Evolutionary conservation across 148 eudicot genomes (phyloP).

Genomic region (Polygonum aviculare): DNA sequence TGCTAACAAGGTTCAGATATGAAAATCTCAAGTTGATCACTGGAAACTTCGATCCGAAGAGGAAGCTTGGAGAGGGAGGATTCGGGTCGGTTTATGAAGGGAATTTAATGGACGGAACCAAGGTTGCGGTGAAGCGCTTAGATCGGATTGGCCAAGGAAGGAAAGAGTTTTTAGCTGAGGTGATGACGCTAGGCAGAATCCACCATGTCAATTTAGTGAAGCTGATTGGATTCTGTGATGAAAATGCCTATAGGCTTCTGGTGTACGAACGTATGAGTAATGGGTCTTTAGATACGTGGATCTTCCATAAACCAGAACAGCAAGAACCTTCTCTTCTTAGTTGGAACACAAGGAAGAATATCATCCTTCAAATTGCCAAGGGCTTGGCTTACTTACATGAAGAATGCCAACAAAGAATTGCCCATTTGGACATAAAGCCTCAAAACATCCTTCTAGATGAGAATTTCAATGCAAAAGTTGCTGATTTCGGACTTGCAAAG

Average conservation of each 20-base stretch:
- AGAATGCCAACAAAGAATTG: constrained; percentile 13
- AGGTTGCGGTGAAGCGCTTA: neutral
- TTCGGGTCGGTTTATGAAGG: neutral
- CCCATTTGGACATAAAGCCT: neutral
- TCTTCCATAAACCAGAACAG: neutral
- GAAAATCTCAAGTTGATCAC: neutral
- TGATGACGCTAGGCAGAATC: neutral
- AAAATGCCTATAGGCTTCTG: too few relatives aligned
- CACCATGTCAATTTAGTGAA: too few relatives aligned
- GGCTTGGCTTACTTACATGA: constrained; percentile 15
- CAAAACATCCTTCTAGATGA: too few relatives aligned
- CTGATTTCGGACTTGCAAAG: too few relatives aligned
- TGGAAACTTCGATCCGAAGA: neutral
- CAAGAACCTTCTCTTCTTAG: neutral
- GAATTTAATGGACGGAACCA: neutral
- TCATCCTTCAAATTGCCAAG: constrained; percentile 13
- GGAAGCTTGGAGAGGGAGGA: neutral
- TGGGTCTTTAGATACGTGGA: too few relatives aligned
- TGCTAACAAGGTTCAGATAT: neutral
- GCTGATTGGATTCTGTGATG: too few relatives aligned
- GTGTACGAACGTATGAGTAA: too few relatives aligned
- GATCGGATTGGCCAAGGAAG: neutral
- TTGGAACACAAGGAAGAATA: constrained; percentile 10
- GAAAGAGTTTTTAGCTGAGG: neutral
- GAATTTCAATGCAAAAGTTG: too few relatives aligned